Percentiles rank a stretch among this genome's conserved stretches.
Evolutionary conservation across 2,329 filamentous ascomycete species (phyloP).

Genomic region (Phaeosphaeriaceae sp.): DNA sequence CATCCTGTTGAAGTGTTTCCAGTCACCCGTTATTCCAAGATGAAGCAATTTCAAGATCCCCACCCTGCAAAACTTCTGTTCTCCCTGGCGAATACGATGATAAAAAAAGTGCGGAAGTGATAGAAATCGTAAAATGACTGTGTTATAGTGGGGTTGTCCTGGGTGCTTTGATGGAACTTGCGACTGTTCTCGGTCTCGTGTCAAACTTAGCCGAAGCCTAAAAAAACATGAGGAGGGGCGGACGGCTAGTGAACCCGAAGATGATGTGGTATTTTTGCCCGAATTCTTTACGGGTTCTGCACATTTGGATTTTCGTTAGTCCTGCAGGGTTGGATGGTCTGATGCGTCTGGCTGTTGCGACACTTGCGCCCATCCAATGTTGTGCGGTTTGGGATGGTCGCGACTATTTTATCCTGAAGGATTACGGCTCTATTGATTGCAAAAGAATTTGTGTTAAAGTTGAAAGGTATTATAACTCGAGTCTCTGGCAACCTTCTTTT

Average conservation of each 20-base stretch:
- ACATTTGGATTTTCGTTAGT: too few species aligned
- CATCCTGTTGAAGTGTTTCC: conserved; percentile 18
- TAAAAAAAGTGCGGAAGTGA: neutral
- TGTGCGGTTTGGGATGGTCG: too few species aligned
- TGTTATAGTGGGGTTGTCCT: neutral
- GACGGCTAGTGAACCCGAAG: neutral
- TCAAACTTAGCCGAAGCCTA: conserved; percentile 2
- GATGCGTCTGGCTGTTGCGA: too few species aligned
- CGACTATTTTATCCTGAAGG: too few species aligned
- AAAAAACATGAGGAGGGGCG: neutral
- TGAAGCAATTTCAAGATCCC: neutral
- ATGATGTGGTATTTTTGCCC: too few species aligned
- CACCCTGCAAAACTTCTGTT: neutral
- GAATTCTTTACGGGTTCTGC: neutral
- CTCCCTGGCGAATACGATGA: neutral
- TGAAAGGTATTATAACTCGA: too few species aligned
- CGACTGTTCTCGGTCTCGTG: neutral
- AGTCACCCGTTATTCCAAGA: neutral
- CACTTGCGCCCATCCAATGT: too few species aligned
- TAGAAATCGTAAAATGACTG: neutral
- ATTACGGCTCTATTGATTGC: too few species aligned
- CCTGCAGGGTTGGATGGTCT: too few species aligned
- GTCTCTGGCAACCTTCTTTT: too few species aligned
- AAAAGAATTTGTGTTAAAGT: too few species aligned
- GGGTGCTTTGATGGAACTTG: neutral